Conservation (phyloP, 2,329 filamentous ascomycete genomes). For the Colletotrichum coccodes region DNA sequence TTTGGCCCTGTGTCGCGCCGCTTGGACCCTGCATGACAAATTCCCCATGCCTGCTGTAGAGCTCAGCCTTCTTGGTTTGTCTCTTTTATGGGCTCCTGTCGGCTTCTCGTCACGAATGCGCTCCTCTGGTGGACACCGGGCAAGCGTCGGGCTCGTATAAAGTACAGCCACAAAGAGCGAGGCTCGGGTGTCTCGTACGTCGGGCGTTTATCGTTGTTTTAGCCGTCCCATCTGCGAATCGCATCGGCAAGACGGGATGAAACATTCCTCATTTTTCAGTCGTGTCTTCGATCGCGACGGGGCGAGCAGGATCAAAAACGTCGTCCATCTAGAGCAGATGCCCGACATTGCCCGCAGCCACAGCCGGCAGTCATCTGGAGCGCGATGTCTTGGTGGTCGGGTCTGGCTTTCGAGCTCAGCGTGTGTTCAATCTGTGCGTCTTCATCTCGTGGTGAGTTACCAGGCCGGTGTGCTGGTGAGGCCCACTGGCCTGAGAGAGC, state of each 20-base stretch:
- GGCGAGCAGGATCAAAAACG: neutral
- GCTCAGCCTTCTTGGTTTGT: neutral
- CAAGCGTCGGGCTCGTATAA: neutral
- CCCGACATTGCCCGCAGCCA: neutral
- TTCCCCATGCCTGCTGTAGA: conserved; percentile 7
- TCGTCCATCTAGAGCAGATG: neutral
- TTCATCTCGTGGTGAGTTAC: too few relatives aligned
- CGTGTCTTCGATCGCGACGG: neutral
- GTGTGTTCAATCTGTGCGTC: neutral
- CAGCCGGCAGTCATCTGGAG: neutral
- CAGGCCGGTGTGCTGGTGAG: too few relatives aligned
- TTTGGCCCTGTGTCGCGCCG: neutral
- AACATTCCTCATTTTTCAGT: conserved; percentile 8
- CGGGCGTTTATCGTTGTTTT: conserved; percentile 30
- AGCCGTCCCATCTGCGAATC: conserved; percentile 13
- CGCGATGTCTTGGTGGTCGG: neutral
- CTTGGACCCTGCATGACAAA: conserved; percentile 33
- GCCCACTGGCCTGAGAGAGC: too few relatives aligned
- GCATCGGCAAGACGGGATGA: conserved; percentile 27
- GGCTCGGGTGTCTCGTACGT: conserved; percentile 20
- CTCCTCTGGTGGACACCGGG: neutral
- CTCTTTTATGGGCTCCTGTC: neutral
- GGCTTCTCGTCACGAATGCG: neutral
- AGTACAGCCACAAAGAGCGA: neutral
- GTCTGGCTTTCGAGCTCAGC: neutral